Base-by-base conservation (phyloP, 2,329 filamentous ascomycete species). In the Alternaria consortialis region DNA sequence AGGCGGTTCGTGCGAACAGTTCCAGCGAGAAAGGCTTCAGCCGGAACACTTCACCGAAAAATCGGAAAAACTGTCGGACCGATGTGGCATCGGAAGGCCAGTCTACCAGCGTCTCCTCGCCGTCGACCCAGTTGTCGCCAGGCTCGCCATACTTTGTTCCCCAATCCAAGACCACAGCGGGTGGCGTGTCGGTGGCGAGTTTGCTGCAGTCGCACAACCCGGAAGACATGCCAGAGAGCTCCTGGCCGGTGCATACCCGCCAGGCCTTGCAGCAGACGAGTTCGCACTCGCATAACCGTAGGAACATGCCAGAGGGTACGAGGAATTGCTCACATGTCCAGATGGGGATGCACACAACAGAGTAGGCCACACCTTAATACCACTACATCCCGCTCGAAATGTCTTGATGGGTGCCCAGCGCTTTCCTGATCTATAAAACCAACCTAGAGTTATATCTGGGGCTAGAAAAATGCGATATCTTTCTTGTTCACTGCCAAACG, bases 31-130 rank as follows among this genome's bases (percentile, higher is more conserved):
- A 52, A 27, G 60, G 60, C 40, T 56, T 62, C 23, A 66, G 58
- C 43, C 63, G 63, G 66, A 51, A 42, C 34, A 60, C 13, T 63
- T 66, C 67, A 53, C 68, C 65, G 66, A 63, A 55, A 40, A 27
- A 23, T 29, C 61, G 59, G 53, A 59, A 43, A 53, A 62, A 62
- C 57, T 54, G 56, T 56, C 58, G 58, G 56, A 39, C 58, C 44
- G 66, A 62, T 9, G 47, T 47, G 37, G 34, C 34, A 23, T 65
- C 61, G 42, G 58, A 65, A 40, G 34, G 36, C 17, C 53, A 32
- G 25, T 64, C 63, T 39, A 47, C 58, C 46, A 67, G 59, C 23
- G 25, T 58, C 40, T 65, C 62, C 15, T 65, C 67, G 32, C 53
- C 60, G 15, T 53, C 66, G 15, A 57, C 52, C 9, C 60, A 67